These are phyloP conservation scores for Echites panduratus DNA, from an alignment of 257 asterid genomes.

Conservation along the genomic window DNA sequence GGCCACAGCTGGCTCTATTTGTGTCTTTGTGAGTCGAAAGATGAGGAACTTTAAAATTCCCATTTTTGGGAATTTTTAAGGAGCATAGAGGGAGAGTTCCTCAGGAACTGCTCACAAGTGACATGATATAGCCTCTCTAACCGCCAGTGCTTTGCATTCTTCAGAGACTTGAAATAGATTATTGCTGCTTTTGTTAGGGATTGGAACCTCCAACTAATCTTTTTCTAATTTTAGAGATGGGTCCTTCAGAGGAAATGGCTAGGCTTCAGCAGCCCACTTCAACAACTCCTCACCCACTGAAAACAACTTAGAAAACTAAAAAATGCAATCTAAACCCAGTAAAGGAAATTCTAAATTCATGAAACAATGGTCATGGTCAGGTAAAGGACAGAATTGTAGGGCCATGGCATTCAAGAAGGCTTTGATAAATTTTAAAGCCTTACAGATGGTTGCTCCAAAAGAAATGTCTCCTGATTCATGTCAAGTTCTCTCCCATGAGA, in stretches of 20 bases:
- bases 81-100: constrained; percentile 9
- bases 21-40: background rate
- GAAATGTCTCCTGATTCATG: constrained; percentile 19
- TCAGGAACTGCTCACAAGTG: constrained; percentile 1
- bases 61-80: constrained; percentile 6
- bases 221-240: constrained; percentile 7
- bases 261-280: constrained; percentile 21
- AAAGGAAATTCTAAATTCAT: background rate
- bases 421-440: constrained; percentile 13
- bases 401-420: constrained; percentile 19
- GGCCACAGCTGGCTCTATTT: background rate
- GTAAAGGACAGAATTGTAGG: constrained; percentile 18
- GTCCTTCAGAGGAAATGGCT: constrained; percentile 8
- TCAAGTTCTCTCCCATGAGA: constrained; percentile 22
- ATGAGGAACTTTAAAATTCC: constrained; percentile 1
- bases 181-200: background rate
- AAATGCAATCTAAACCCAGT: background rate
- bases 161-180: background rate
- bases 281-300: constrained; percentile 23
- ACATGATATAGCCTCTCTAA: background rate
- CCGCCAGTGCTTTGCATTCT: background rate
- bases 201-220: background rate
- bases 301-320: constrained; percentile 1
- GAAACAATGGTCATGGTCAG: constrained; percentile 7
- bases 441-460: constrained; percentile 13